Evolutionary conservation across 768 basidiomycete species (phyloP).

Genomic region (Psilocybe subaeruginosa): DNA sequence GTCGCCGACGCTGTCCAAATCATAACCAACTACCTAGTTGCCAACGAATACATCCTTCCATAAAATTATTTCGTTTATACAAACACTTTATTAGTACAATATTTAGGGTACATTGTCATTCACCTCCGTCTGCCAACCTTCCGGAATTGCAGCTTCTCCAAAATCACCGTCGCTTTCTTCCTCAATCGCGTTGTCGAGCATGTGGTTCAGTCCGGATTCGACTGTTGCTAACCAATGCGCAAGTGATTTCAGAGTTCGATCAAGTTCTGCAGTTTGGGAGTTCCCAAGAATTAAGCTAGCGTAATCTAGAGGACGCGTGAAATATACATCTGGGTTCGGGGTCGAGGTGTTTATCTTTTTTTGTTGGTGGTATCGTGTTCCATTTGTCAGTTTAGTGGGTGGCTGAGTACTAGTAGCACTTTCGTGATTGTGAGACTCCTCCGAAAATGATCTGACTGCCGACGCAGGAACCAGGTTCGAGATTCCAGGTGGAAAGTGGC

Average conservation of each 20-base stretch:
- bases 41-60: constrained; percentile 57
- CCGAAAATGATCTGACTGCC: constrained; percentile 3
- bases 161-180: constrained; percentile 56
- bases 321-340: neutral
- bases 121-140: neutral
- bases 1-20: constrained; percentile 77
- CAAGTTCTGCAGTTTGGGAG: constrained; percentile 67
- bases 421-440: neutral
- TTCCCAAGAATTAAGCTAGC: constrained; percentile 53
- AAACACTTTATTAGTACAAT: neutral
- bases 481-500: constrained; percentile 30
- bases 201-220: constrained; percentile 67
- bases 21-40: constrained; percentile 79
- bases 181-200: constrained; percentile 69
- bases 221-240: constrained; percentile 76
- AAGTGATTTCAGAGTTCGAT: constrained; percentile 74
- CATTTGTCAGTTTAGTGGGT: neutral
- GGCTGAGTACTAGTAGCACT: neutral
- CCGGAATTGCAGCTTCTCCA: neutral
- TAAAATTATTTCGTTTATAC: constrained; percentile 7
- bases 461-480: constrained; percentile 11
- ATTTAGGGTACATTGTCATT: neutral
- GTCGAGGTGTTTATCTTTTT: neutral
- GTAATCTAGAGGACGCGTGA: constrained; percentile 57
- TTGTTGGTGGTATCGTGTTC: neutral